A percentile compares a stretch with the other conserved stretches of the same genome.
phyloP scores from a whole-genome alignment of 1,284 basidiomycete genomes.

The Ustilago esculenta region DNA sequence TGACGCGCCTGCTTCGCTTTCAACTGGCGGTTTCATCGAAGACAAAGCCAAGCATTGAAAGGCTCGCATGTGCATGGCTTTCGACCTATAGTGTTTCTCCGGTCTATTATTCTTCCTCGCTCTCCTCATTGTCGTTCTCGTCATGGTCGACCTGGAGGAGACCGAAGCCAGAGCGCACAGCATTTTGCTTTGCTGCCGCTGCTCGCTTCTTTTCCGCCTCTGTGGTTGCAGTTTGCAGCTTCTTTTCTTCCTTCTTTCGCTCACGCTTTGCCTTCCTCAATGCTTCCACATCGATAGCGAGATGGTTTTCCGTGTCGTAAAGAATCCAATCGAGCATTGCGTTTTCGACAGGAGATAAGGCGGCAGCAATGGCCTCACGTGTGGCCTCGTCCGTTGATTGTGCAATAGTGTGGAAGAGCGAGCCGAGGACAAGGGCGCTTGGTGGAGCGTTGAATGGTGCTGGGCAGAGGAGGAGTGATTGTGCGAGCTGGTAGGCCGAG shows the following conservation, averaged over 20 bases:
- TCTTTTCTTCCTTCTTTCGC: constrained; percentile 42
- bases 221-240: constrained; percentile 12
- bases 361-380: constrained; percentile 13
- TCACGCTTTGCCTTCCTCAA: constrained; percentile 43
- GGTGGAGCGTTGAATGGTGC: constrained; percentile 29
- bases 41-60: not conserved
- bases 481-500: constrained; percentile 35
- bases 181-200: constrained; percentile 17
- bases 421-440: constrained; percentile 35
- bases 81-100: not conserved
- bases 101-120: constrained; percentile 13
- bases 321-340: constrained; percentile 43
- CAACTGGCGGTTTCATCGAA: constrained; percentile 36
- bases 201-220: constrained; percentile 25
- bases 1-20: constrained; percentile 34
- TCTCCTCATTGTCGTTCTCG: constrained; percentile 19
- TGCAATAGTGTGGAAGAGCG: constrained; percentile 32
- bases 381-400: constrained; percentile 21
- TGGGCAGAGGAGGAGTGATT: constrained; percentile 38
- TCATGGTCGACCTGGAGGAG: constrained; percentile 32
- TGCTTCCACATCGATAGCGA: constrained; percentile 48
- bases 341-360: constrained; percentile 14
- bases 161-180: constrained; percentile 19
- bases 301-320: constrained; percentile 27
- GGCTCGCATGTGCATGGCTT: too few species aligned